Evolutionary conservation across 2,329 filamentous ascomycete genomes (phyloP).

Genomic region (Aspergillus sp.): DNA sequence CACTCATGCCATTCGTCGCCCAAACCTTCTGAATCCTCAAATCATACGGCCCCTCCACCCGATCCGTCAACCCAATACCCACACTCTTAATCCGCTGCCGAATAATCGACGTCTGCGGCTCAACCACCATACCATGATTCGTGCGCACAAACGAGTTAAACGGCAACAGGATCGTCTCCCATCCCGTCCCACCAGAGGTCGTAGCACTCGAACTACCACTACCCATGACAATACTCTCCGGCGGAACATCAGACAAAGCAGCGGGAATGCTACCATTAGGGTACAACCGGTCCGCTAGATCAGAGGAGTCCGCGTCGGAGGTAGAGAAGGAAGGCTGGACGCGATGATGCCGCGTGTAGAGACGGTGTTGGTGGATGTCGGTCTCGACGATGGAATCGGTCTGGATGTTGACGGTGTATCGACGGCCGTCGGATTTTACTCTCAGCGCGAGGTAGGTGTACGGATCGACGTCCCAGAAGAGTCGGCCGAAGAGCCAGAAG

Average conservation of each 20-base stretch:
- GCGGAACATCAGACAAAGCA: constrained; percentile 42
- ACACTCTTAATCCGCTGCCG: constrained; percentile 82
- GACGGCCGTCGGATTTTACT: constrained; percentile 84
- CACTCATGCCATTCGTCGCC: constrained; percentile 74
- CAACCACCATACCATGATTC: constrained; percentile 86
- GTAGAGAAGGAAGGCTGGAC: constrained; percentile 24
- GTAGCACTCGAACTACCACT: constrained; percentile 29
- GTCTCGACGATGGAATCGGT: constrained; percentile 90
- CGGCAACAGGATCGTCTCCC: constrained; percentile 92
- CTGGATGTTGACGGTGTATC: constrained; percentile 94
- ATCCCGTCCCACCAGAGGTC: constrained; percentile 73
- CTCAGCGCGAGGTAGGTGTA: constrained; percentile 86
- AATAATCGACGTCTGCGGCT: constrained; percentile 88
- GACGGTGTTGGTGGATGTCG: constrained; percentile 92
- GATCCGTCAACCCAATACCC: constrained; percentile 85
- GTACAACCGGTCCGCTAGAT: constrained; percentile 26
- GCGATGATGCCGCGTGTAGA: constrained; percentile 59
- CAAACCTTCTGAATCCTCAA: constrained; percentile 82
- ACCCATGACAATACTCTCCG: constrained; percentile 37
- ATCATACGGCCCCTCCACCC: constrained; percentile 84
- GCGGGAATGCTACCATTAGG: constrained; percentile 32
- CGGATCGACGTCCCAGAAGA: constrained; percentile 85
- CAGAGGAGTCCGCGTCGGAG: constrained; percentile 24
- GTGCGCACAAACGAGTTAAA: constrained; percentile 94
- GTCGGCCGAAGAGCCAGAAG: constrained; percentile 79